These are phyloP conservation scores for Gynandropsis gynandra DNA, from an alignment of 345 rosid genomes.

Conservation along the genomic window DNA sequence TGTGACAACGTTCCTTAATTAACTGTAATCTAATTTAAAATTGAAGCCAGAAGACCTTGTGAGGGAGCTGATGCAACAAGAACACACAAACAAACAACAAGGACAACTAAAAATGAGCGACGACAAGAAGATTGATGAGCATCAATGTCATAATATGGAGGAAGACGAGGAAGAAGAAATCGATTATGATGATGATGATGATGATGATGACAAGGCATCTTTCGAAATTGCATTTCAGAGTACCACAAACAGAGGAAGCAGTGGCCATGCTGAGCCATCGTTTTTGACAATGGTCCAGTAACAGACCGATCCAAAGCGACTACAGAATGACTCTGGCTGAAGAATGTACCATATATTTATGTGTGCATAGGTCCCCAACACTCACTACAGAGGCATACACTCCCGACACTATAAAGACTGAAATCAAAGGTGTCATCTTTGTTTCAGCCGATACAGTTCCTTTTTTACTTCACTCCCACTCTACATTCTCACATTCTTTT, in stretches of 20 bases:
- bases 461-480: slow-evolving; percentile 22
- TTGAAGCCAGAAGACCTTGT: slow-evolving; percentile 83
- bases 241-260: slow-evolving; percentile 48
- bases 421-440: slow-evolving; percentile 8
- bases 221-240: slow-evolving; percentile 51
- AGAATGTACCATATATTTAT: slow-evolving; percentile 22
- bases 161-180: slow-evolving; percentile 34
- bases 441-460: slow-evolving; percentile 24
- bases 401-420: slow-evolving; percentile 22
- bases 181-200: slow-evolving; percentile 42
- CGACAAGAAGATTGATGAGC: slow-evolving; percentile 39
- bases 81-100: slow-evolving; percentile 25
- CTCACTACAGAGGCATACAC: slow-evolving; percentile 21
- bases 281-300: slow-evolving; percentile 59
- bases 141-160: slow-evolving; percentile 26
- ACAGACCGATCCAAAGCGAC: slow-evolving; percentile 10
- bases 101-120: slow-evolving; percentile 37
- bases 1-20: slow-evolving; percentile 31
- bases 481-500: not conserved
- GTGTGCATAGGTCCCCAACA: slow-evolving; percentile 36
- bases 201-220: slow-evolving; percentile 37
- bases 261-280: slow-evolving; percentile 39
- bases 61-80: slow-evolving; percentile 41
- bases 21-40: slow-evolving; percentile 23
- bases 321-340: not conserved